phyloP scores from a whole-genome alignment of 176 grass and related monocot genomes.

The Tillandsia leiboldiana region DNA sequence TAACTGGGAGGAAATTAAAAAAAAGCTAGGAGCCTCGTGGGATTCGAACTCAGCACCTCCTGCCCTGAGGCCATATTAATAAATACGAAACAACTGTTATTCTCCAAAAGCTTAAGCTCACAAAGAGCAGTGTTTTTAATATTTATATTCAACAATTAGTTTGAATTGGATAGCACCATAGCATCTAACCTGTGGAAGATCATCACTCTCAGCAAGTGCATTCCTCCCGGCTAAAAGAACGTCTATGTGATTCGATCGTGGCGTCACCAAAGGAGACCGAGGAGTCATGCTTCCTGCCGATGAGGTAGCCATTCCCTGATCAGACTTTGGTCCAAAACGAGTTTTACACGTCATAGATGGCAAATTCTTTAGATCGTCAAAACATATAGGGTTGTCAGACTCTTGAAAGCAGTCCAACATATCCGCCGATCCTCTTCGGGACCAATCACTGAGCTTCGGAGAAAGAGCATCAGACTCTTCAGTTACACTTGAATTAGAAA shows the following conservation, averaged over 20 bases:
- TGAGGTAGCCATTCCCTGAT: conserved; percentile 89
- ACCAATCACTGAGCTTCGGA: conserved; percentile 84
- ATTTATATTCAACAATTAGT: no score
- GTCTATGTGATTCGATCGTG: conserved; percentile 79
- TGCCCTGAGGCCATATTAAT: no score
- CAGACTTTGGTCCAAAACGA: conserved; percentile 91
- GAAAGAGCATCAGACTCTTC: conserved; percentile 84
- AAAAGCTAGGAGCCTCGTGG: no score
- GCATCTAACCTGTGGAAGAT: conserved; percentile 62
- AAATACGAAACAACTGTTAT: no score
- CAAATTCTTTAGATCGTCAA: conserved; percentile 83
- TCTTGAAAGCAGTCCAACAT: conserved; percentile 91
- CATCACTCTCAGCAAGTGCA: conserved; percentile 62
- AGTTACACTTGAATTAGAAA: conserved; percentile 69
- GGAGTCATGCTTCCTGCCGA: conserved; percentile 95
- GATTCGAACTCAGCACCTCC: no score
- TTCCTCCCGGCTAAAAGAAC: conserved; percentile 77
- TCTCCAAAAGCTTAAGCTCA: no score
- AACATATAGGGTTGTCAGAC: conserved; percentile 58
- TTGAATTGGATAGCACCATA: background rate
- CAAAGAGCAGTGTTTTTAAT: no score
- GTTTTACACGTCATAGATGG: conserved; percentile 93
- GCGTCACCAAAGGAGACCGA: conserved; percentile 83
- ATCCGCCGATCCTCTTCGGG: conserved; percentile 70
- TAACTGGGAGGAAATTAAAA: no score